These are phyloP conservation scores for Fusarium transvaalense DNA, from an alignment of 2,329 filamentous ascomycete species.

Conservation along the genomic window DNA sequence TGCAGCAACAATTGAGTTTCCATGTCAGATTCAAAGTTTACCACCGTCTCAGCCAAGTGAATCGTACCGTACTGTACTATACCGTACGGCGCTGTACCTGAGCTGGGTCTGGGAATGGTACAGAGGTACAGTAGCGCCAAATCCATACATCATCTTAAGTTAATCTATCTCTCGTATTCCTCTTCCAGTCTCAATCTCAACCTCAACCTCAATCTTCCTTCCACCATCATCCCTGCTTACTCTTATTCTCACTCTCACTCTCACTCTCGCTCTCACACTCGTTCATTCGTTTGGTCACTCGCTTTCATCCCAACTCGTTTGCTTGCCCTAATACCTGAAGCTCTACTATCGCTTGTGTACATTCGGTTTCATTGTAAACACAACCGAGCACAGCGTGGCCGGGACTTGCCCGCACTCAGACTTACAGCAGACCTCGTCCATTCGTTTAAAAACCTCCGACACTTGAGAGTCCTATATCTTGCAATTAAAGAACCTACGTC, in stretches of 20 bases:
- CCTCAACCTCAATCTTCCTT: slow-evolving; percentile 9
- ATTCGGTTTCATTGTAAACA: slow-evolving; percentile 24
- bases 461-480: slow-evolving; percentile 1
- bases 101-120: slow-evolving; percentile 3
- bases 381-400: slow-evolving; percentile 1
- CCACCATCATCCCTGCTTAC: slow-evolving; percentile 30
- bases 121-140: neutral
- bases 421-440: slow-evolving; percentile 12
- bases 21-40: slow-evolving; percentile 3
- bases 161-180: slow-evolving; percentile 28
- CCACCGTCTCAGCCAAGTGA: neutral
- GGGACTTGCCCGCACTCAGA: neutral
- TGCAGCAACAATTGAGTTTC: slow-evolving; percentile 11
- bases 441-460: slow-evolving; percentile 12
- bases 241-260: slow-evolving; percentile 9
- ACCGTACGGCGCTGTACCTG: neutral
- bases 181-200: neutral
- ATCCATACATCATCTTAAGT: slow-evolving; percentile 8
- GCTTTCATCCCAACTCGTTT: slow-evolving; percentile 19
- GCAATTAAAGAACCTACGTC: slow-evolving; percentile 2
- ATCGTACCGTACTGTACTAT: neutral
- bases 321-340: slow-evolving; percentile 6
- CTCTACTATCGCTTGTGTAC: slow-evolving; percentile 15
- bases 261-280: neutral
- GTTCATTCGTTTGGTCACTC: slow-evolving; percentile 24